Evolutionary conservation across 768 basidiomycete genomes (phyloP), one percentile per base, ranked within the genome.

Genomic region (Suillus plorans): DNA sequence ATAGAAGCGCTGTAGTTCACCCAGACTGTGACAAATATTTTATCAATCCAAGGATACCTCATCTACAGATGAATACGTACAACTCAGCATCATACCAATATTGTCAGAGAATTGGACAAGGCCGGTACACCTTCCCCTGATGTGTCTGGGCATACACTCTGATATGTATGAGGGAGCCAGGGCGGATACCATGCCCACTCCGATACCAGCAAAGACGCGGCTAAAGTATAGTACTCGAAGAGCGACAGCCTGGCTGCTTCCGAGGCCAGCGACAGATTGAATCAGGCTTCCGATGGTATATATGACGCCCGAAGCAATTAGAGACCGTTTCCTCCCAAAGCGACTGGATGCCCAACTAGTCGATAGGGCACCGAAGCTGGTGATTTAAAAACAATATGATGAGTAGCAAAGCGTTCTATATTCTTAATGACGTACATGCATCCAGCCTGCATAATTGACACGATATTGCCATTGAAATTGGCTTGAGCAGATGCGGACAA

Each of bases 121-220:
- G 0, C 80, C 80, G 9, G 82, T 83, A 61, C 81, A 81, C 2
- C 81, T 74, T 4, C 82, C 81, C 25, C 82, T 74, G 42, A 84
- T 82, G 13, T 74, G 70, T 61, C 68, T 76, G 1, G 81, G 82
- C 13, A 77, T 77, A 59, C 76, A 81, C 69, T 83, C 82, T 3
- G 81, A 82, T 9, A 82, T 77, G 62, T 83, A 84, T 4, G 79
- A 73, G 20, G 82, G 82, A 2, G 81, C 80, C 7, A 83, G 70
- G 1, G 80, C 80, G 7, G 78, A 78, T 4, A 81, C 78, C 79
- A 81, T 80, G 6, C 85, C 84, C 42, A 86, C 84, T 1, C 86
- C 86, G 58, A 86, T 75, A 8, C 87, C 87, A 10, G 82, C 79
- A 0, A 89, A 68, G 73, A 87, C 86, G 16, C 84, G 78, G 47